Evolutionary conservation across 2,329 filamentous ascomycete species (phyloP).

Genomic region (Apiospora phragmitis): DNA sequence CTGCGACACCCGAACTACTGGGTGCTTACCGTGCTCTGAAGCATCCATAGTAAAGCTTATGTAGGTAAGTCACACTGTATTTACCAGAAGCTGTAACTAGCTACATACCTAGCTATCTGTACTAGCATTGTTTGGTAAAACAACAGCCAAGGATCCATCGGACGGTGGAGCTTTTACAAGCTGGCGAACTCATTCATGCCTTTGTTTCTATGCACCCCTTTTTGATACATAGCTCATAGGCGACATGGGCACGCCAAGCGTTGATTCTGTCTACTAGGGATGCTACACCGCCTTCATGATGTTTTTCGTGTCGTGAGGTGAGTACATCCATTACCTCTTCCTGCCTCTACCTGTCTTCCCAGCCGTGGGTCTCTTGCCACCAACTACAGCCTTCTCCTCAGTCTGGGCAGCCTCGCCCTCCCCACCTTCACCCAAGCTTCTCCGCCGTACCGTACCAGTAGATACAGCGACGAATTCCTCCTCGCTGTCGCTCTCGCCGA

Average conservation of each 20-base stretch:
- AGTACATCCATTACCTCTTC: slow-evolving; percentile 33
- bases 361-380: slow-evolving; percentile 31
- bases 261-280: neutral
- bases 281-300: neutral
- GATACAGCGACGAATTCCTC: slow-evolving; percentile 75
- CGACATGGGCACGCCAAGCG: neutral
- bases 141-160: neutral
- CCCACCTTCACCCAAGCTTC: slow-evolving; percentile 75
- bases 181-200: neutral
- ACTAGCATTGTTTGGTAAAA: neutral
- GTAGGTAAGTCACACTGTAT: neutral
- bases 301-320: neutral
- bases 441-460: slow-evolving; percentile 81
- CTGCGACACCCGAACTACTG: neutral
- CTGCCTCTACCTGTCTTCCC: slow-evolving; percentile 41
- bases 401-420: slow-evolving; percentile 57
- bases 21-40: neutral
- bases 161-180: neutral
- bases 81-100: neutral
- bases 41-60: neutral
- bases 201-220: neutral
- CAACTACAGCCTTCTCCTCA: slow-evolving; percentile 30
- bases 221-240: no score
- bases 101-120: neutral
- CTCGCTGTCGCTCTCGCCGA: slow-evolving; percentile 92